Conservation (phyloP, 768 basidiomycete genomes). For the Mycena galericulata region DNA sequence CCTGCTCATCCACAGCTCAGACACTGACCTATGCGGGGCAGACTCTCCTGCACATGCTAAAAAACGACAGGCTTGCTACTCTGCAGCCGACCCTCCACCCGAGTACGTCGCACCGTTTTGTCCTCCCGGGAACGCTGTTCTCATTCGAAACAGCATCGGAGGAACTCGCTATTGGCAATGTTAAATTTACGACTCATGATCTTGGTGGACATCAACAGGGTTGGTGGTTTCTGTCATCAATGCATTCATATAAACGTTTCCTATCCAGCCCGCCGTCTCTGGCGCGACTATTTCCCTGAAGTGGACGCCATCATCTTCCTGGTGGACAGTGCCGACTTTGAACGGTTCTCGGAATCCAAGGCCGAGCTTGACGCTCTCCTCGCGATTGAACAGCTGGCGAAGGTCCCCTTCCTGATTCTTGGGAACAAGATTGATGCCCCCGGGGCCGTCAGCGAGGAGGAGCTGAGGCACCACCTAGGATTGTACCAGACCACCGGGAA, state of each 20-base stretch:
- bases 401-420: conserved; percentile 97
- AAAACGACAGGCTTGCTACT: conserved; percentile 98
- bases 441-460: conserved; percentile 97
- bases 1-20: neutral
- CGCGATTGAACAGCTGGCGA: conserved; percentile 93
- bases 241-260: conserved; percentile 4
- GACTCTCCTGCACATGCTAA: conserved; percentile 89
- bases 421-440: conserved; percentile 99
- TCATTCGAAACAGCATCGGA: conserved; percentile 84
- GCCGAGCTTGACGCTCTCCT: conserved; percentile 97
- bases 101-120: conserved; percentile 64
- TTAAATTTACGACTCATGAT: conserved; percentile 99
- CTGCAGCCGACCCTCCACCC: conserved; percentile 99
- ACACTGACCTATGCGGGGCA: neutral
- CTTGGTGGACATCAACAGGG: conserved; percentile 98
- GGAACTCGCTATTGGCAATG: conserved; percentile 97
- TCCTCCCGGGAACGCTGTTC: neutral
- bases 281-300: conserved; percentile 99
- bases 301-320: conserved; percentile 99
- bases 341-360: conserved; percentile 96
- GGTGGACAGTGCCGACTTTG: conserved; percentile 96
- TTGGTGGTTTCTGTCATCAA: conserved; percentile 44
- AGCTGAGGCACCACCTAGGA: conserved; percentile 94
- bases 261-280: conserved; percentile 88
- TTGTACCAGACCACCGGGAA: conserved; percentile 99